These are phyloP conservation scores for Prunella vulgaris DNA, from an alignment of 257 asterid genomes.

Conservation along the genomic window DNA sequence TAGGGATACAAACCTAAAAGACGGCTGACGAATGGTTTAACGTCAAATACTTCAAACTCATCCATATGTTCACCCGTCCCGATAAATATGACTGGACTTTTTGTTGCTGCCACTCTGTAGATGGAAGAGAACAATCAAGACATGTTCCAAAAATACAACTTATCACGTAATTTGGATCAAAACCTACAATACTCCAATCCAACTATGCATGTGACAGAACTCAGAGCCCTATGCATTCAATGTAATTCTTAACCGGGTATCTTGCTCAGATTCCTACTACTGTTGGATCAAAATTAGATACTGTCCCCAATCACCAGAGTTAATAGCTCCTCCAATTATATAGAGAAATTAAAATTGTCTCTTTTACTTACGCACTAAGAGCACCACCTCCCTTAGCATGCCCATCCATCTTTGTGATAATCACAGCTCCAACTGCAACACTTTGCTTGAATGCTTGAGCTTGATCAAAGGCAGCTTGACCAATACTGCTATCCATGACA, in stretches of 20 bases:
- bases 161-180: not conserved
- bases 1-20: constrained; percentile 62
- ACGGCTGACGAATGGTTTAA: constrained; percentile 97
- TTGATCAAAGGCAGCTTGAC: constrained; percentile 98
- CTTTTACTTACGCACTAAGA: constrained; percentile 90
- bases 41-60: constrained; percentile 94
- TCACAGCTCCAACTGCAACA: constrained; percentile 98
- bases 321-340: not conserved
- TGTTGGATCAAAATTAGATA: not conserved
- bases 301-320: no score
- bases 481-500: constrained; percentile 99
- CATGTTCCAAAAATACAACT: constrained; percentile 4
- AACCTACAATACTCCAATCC: no score
- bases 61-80: constrained; percentile 99
- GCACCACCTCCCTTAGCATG: constrained; percentile 99
- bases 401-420: constrained; percentile 97
- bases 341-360: not conserved
- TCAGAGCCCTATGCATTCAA: no score
- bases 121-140: constrained; percentile 17
- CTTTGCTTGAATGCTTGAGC: constrained; percentile 98
- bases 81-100: constrained; percentile 90
- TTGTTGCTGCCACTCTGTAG: constrained; percentile 92
- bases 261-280: not conserved
- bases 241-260: no score
- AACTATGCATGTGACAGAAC: no score